A percentile compares a stretch with the other conserved stretches of the same genome.
phyloP scores from a whole-genome alignment of 306 rosid species.

The Crataegus laevigata region DNA sequence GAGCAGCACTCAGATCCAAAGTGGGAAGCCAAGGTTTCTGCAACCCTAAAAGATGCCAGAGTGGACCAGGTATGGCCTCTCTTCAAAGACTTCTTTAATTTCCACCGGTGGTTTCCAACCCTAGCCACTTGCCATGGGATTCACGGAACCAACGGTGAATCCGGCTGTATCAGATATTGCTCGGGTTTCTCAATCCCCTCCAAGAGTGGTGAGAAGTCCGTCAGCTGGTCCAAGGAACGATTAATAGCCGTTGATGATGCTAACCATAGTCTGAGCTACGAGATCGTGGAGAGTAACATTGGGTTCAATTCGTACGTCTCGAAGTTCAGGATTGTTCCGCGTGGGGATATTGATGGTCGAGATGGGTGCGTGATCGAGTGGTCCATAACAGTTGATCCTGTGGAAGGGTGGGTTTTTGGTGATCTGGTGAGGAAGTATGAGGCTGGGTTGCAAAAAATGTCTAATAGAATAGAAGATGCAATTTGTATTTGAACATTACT shows the following conservation, averaged over 20 bases:
- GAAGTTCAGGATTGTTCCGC: slow-evolving; percentile 22
- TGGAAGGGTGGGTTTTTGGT: slow-evolving; percentile 24
- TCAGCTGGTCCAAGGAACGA: slow-evolving; percentile 51
- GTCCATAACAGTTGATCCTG: slow-evolving; percentile 39
- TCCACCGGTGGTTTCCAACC: slow-evolving; percentile 39
- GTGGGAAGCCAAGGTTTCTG: slow-evolving; percentile 42
- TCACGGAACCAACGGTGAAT: slow-evolving; percentile 40
- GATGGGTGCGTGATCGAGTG: slow-evolving; percentile 43
- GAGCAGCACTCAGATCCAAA: neutral
- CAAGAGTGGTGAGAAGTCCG: neutral
- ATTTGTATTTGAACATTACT: neutral
- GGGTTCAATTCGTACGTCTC: slow-evolving; percentile 42
- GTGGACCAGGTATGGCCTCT: slow-evolving; percentile 40
- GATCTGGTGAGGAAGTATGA: slow-evolving; percentile 33
- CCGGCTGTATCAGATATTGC: slow-evolving; percentile 51
- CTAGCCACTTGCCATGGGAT: slow-evolving; percentile 39
- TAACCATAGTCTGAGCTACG: slow-evolving; percentile 20
- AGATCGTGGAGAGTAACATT: slow-evolving; percentile 43
- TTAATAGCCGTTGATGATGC: slow-evolving; percentile 36
- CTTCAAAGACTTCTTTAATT: slow-evolving; percentile 45
- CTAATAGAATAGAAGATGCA: slow-evolving; percentile 30
- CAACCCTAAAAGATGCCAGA: slow-evolving; percentile 1
- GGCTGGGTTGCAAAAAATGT: slow-evolving; percentile 29
- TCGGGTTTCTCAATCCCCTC: slow-evolving; percentile 41
- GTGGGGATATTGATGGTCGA: neutral